Percentiles rank a stretch among this genome's conserved stretches.
These are phyloP conservation scores for Hirsutella minnesotensis DNA, from an alignment of 2,329 filamentous ascomycete species.

Conservation along the genomic window DNA sequence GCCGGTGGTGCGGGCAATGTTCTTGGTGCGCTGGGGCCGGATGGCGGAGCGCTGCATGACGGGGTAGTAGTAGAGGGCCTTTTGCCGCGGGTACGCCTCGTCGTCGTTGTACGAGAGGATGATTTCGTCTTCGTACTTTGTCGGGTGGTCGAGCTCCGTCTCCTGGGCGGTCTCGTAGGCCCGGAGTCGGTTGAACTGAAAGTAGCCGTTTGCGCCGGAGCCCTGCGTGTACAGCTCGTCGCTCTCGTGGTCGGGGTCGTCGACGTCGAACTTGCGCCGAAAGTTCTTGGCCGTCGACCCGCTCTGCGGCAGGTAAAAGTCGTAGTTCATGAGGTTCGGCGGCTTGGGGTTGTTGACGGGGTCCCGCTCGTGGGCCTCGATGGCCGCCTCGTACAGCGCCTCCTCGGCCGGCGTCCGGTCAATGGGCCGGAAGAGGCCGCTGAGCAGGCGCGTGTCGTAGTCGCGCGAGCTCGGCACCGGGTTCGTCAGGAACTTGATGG, in stretches of 20 bases:
- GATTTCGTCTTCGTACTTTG: slow-evolving; percentile 54
- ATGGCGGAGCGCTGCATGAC: slow-evolving; percentile 53
- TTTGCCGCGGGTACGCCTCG: slow-evolving; percentile 35
- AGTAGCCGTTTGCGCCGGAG: slow-evolving; percentile 35
- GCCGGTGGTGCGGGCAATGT: slow-evolving; percentile 43
- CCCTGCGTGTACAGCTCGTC: slow-evolving; percentile 42
- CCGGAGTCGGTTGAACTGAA: slow-evolving; percentile 49
- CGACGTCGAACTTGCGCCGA: slow-evolving; percentile 47
- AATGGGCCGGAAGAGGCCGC: slow-evolving; percentile 49
- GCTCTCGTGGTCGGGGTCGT: slow-evolving; percentile 42
- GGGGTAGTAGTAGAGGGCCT: slow-evolving; percentile 56
- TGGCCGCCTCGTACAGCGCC: slow-evolving; percentile 34
- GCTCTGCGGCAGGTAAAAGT: slow-evolving; percentile 50
- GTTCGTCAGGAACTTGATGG: slow-evolving; percentile 56
- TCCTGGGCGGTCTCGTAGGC: slow-evolving; percentile 53
- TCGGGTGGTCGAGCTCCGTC: slow-evolving; percentile 41
- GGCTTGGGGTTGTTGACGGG: slow-evolving; percentile 44
- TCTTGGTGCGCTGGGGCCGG: slow-evolving; percentile 50
- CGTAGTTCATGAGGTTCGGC: slow-evolving; percentile 49
- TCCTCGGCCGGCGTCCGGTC: slow-evolving; percentile 43
- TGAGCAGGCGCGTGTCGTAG: slow-evolving; percentile 51
- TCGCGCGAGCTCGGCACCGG: slow-evolving; percentile 38
- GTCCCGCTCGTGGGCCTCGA: slow-evolving; percentile 44
- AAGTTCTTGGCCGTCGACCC: slow-evolving; percentile 38
- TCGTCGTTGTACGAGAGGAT: slow-evolving; percentile 47